A percentile compares a stretch with the other conserved stretches of the same genome.
These are phyloP conservation scores for Debaryomyces hansenii DNA, from an alignment of 805 yeast genomes.

Conservation along the genomic window DNA sequence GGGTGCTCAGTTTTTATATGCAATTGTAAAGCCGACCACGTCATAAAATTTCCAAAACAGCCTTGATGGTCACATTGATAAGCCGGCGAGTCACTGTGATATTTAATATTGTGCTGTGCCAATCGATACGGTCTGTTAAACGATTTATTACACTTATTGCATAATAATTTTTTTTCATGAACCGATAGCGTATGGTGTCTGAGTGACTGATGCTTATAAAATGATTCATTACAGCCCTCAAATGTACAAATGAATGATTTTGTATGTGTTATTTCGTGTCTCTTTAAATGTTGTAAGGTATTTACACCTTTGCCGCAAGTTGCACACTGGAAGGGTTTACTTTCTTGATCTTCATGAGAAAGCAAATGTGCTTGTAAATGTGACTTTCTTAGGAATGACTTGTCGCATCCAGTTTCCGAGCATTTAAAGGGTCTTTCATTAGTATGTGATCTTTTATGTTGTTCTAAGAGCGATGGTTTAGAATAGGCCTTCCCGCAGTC, in stretches of 20 bases:
- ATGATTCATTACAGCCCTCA: slow-evolving; percentile 64
- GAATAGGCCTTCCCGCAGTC: slow-evolving; percentile 77
- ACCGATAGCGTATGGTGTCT: slow-evolving; percentile 66
- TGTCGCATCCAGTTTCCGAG: slow-evolving; percentile 53
- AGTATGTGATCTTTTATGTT: slow-evolving; percentile 78
- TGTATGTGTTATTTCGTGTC: slow-evolving; percentile 84
- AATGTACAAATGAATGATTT: slow-evolving; percentile 58
- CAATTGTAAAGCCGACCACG: slow-evolving; percentile 70
- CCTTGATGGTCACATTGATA: slow-evolving; percentile 64
- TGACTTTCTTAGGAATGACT: slow-evolving; percentile 71
- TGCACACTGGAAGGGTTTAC: slow-evolving; percentile 71
- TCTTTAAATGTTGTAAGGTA: slow-evolving; percentile 72
- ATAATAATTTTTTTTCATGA: slow-evolving; percentile 58
- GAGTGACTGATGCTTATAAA: slow-evolving; percentile 73
- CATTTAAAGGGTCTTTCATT: slow-evolving; percentile 78
- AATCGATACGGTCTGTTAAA: slow-evolving; percentile 67
- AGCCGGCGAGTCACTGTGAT: slow-evolving; percentile 57
- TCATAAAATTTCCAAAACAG: slow-evolving; percentile 60
- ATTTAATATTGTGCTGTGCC: slow-evolving; percentile 62
- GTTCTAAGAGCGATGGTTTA: slow-evolving; percentile 79
- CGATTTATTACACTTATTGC: slow-evolving; percentile 61
- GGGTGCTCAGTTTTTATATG: slow-evolving; percentile 78
- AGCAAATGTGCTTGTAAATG: slow-evolving; percentile 75
- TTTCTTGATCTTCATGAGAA: slow-evolving; percentile 53
- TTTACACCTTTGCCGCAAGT: slow-evolving; percentile 82